Evolutionary conservation across 148 eudicot genomes (phyloP).

Genomic region (Silene latifolia): DNA sequence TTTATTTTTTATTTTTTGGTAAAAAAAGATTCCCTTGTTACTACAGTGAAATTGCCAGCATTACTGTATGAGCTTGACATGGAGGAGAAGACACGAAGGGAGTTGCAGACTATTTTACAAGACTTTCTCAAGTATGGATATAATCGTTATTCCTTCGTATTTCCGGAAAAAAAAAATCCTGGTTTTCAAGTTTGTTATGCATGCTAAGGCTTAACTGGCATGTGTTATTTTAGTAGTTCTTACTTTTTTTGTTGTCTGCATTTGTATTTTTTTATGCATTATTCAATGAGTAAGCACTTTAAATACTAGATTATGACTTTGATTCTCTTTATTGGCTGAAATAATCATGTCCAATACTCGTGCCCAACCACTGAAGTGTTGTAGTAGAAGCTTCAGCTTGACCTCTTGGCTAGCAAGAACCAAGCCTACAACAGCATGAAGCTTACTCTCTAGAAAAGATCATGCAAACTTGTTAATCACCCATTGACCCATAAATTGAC

Average conservation of each 20-base stretch:
- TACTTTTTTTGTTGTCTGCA: neutral
- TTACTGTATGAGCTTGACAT: conserved; percentile 40
- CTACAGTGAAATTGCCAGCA: conserved; percentile 72
- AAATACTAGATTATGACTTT: neutral
- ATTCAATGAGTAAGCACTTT: neutral
- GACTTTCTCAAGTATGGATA: conserved; percentile 58
- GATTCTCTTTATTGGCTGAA: no score
- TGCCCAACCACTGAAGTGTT: no score
- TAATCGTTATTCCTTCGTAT: neutral
- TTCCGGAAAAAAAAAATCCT: neutral
- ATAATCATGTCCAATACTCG: no score
- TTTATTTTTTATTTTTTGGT: no score
- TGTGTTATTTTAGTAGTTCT: neutral
- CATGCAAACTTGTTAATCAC: no score
- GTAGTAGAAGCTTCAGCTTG: no score
- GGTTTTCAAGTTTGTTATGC: neutral
- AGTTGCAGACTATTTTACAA: conserved; percentile 44
- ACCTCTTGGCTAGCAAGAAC: no score
- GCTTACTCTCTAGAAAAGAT: no score
- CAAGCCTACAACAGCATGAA: no score
- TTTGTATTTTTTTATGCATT: neutral
- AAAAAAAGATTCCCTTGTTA: conserved; percentile 17
- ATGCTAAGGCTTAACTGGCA: neutral
- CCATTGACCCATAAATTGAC: no score
- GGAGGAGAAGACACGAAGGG: conserved; percentile 45